phyloP scores from a whole-genome alignment of 2,329 filamentous ascomycete genomes.

The Aotearoamyces nothofagi region DNA sequence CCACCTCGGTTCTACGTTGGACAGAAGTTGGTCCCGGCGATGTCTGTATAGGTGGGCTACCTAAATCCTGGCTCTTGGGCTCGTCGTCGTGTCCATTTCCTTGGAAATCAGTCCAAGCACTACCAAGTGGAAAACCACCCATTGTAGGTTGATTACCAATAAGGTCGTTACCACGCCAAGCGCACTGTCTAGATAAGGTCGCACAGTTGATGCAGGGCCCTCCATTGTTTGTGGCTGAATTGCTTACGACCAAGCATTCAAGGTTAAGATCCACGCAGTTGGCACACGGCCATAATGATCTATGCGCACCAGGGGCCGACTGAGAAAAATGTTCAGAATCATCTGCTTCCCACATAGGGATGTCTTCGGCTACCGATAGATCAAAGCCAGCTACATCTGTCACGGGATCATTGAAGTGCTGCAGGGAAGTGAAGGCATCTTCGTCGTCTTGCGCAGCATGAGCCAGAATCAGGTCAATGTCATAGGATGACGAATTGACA shows the following conservation, averaged over 20 bases:
- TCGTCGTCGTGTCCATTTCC: slow-evolving; percentile 1
- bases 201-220: slow-evolving; percentile 11
- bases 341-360: background rate
- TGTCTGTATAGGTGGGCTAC: slow-evolving; percentile 4
- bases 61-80: background rate
- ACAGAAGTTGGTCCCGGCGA: background rate
- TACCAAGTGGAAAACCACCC: background rate
- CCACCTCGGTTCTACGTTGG: slow-evolving; percentile 18
- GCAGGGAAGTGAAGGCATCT: slow-evolving; percentile 39
- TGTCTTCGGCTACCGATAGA: background rate
- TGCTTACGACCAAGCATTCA: slow-evolving; percentile 8
- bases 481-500: slow-evolving; percentile 18
- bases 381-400: background rate
- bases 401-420: slow-evolving; percentile 25
- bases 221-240: slow-evolving; percentile 5
- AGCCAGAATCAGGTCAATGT: slow-evolving; percentile 34
- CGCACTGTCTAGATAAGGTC: too few relatives aligned
- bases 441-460: slow-evolving; percentile 36
- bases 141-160: slow-evolving; percentile 3
- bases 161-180: too few relatives aligned
- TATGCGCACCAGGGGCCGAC: slow-evolving; percentile 17
- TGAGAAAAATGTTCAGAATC: slow-evolving; percentile 13
- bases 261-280: slow-evolving; percentile 9
- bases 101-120: background rate
- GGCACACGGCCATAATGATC: slow-evolving; percentile 12